These are phyloP conservation scores for Zangia roseola DNA, from an alignment of 768 basidiomycete species.

Conservation along the genomic window DNA sequence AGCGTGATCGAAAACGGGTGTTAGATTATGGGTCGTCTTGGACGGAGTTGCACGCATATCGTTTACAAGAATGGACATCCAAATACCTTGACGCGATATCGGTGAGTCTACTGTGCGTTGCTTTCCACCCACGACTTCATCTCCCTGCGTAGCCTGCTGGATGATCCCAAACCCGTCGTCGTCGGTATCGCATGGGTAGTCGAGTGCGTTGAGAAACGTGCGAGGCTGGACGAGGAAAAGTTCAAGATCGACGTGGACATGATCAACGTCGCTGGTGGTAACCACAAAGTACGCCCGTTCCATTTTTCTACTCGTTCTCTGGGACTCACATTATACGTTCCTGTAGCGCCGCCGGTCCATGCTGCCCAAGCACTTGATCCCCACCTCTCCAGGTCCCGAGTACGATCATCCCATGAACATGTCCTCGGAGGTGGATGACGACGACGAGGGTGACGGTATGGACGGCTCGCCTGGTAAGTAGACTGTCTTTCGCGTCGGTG, in stretches of 20 bases:
- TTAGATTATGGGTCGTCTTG: constrained; percentile 63
- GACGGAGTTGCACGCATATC: constrained; percentile 78
- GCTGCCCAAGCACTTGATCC: constrained; percentile 59
- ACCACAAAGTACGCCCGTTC: constrained; percentile 53
- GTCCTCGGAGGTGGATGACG: constrained; percentile 30
- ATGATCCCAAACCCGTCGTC: constrained; percentile 68
- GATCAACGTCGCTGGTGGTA: constrained; percentile 55
- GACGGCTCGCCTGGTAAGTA: constrained; percentile 25
- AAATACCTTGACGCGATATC: constrained; percentile 71
- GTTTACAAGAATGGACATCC: constrained; percentile 81
- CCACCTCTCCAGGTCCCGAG: constrained; percentile 20
- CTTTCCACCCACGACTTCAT: neutral
- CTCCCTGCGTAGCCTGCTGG: constrained; percentile 44
- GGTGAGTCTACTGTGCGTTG: constrained; percentile 39
- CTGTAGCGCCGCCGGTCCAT: constrained; percentile 70
- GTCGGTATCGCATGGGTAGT: constrained; percentile 91
- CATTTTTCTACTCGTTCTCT: neutral
- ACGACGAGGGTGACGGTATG: constrained; percentile 27
- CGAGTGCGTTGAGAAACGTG: constrained; percentile 72
- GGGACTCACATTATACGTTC: neutral
- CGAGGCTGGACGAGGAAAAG: constrained; percentile 59
- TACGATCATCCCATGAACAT: constrained; percentile 9
- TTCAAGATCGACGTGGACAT: constrained; percentile 64
- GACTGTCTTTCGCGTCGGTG: neutral
- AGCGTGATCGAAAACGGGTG: neutral